Percentiles rank a stretch among this genome's conserved stretches.
Evolutionary conservation across 306 rosid species (phyloP).

Genomic region (Urtica urens): DNA sequence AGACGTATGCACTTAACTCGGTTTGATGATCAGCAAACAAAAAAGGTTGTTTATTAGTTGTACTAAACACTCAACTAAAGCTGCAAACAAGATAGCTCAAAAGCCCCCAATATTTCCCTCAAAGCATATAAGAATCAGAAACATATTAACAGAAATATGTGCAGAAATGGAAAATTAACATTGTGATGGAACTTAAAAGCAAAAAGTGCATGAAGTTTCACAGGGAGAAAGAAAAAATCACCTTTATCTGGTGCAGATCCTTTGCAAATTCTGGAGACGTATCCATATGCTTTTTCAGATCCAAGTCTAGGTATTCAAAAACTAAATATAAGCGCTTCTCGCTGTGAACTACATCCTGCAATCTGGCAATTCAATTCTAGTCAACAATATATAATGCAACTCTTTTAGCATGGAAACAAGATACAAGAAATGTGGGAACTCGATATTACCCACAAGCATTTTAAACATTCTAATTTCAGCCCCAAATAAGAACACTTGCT

Average conservation of each 20-base stretch:
- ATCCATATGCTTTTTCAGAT: conserved; percentile 97
- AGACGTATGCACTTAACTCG: no score
- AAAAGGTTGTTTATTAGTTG: no score
- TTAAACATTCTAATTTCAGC: no score
- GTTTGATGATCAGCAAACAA: no score
- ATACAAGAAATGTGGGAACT: neutral
- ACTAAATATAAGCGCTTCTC: conserved; percentile 90
- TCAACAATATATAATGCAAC: conserved; percentile 2
- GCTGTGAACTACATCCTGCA: conserved; percentile 90
- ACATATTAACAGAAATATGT: no score
- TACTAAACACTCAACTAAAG: no score
- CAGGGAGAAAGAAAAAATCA: conserved; percentile 19
- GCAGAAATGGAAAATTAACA: no score
- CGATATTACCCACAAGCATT: no score
- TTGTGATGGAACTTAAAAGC: neutral
- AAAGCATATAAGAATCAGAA: no score
- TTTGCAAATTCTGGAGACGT: conserved; percentile 81
- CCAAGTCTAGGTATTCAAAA: conserved; percentile 94
- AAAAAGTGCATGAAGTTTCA: neutral
- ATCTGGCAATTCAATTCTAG: conserved; percentile 37
- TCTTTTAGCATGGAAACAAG: neutral
- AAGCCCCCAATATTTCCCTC: no score
- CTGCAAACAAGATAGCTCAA: no score
- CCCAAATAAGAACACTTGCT: no score
- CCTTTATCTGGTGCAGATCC: conserved; percentile 83